Conservation (phyloP, 2,329 filamentous ascomycete genomes). For the Phaeosphaeriaceae sp. region DNA sequence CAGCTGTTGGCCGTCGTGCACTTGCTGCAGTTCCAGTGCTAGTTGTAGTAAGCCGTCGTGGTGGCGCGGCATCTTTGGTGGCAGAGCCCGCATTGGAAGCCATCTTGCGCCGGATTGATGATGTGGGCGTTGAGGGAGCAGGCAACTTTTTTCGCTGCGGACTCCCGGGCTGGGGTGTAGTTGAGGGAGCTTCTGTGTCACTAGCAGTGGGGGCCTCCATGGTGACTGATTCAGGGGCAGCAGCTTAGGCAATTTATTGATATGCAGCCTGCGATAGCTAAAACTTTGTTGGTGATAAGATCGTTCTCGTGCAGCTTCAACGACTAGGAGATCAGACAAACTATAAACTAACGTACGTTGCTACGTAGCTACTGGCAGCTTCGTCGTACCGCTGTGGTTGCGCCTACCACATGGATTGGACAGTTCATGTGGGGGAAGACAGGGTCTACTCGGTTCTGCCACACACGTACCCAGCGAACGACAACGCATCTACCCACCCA, state of each 20-base stretch:
- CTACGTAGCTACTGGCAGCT: too few species aligned
- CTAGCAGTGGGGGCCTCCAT: conserved; percentile 17
- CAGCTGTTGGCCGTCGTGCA: conserved; percentile 32
- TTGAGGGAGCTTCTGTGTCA: conserved; percentile 11
- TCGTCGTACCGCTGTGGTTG: not conserved
- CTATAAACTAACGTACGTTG: too few species aligned
- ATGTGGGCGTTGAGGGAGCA: conserved; percentile 34
- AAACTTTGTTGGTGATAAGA: too few species aligned
- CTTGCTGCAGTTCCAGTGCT: conserved; percentile 21
- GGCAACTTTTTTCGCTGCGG: conserved; percentile 25
- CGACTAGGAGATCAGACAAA: too few species aligned
- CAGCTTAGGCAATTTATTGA: not conserved
- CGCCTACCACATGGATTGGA: too few species aligned
- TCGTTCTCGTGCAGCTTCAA: too few species aligned
- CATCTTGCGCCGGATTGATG: conserved; percentile 42
- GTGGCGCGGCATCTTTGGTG: conserved; percentile 36
- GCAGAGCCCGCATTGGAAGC: conserved; percentile 35
- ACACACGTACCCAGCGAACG: conserved; percentile 1
- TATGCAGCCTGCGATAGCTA: too few species aligned
- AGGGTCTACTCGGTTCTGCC: too few species aligned
- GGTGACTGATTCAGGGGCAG: not conserved
- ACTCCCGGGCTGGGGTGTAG: conserved; percentile 7
- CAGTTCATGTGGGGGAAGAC: conserved; percentile 1
- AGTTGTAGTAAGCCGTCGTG: conserved; percentile 33
- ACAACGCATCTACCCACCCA: conserved; percentile 1